These are phyloP conservation scores for Dactylella cylindrospora DNA, from an alignment of 2,329 filamentous ascomycete species.

Conservation along the genomic window DNA sequence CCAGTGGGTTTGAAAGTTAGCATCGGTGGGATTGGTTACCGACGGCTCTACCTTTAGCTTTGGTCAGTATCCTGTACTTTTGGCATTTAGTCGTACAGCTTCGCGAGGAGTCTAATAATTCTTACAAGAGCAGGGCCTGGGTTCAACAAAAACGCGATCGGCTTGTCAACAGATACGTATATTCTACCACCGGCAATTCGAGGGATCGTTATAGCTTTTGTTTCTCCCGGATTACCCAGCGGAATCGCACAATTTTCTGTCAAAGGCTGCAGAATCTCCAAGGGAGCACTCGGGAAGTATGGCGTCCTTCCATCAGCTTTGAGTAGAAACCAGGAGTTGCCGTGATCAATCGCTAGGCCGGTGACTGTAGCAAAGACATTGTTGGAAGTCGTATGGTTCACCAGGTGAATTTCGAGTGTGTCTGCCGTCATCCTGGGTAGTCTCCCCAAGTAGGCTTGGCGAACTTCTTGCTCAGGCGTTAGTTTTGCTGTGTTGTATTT, in stretches of 20 bases:
- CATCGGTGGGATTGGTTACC: constrained; percentile 65
- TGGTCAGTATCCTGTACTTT: no score
- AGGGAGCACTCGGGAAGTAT: constrained; percentile 66
- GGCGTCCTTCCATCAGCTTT: constrained; percentile 66
- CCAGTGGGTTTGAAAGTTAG: constrained; percentile 65
- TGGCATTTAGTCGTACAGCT: no score
- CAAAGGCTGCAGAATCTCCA: constrained; percentile 58
- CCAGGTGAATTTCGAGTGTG: constrained; percentile 63
- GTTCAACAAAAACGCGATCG: constrained; percentile 70
- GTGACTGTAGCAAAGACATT: constrained; percentile 71
- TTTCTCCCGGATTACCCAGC: constrained; percentile 64
- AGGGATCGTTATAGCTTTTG: constrained; percentile 65
- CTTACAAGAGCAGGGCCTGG: constrained; percentile 65
- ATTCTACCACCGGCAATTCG: constrained; percentile 70
- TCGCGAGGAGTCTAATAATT: not conserved
- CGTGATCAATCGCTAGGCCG: constrained; percentile 63
- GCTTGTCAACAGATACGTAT: constrained; percentile 66
- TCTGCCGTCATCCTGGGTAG: constrained; percentile 34
- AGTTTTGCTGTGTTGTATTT: no score
- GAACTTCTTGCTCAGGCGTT: no score
- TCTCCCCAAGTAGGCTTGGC: no score
- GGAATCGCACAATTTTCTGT: constrained; percentile 63
- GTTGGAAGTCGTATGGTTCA: constrained; percentile 65
- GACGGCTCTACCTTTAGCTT: constrained; percentile 64
- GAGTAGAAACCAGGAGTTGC: constrained; percentile 64